Percentiles rank a stretch among this genome's conserved stretches.
These are phyloP conservation scores for Petasospora fabianii DNA, from an alignment of 1,139 yeast species.

Conservation along the genomic window DNA sequence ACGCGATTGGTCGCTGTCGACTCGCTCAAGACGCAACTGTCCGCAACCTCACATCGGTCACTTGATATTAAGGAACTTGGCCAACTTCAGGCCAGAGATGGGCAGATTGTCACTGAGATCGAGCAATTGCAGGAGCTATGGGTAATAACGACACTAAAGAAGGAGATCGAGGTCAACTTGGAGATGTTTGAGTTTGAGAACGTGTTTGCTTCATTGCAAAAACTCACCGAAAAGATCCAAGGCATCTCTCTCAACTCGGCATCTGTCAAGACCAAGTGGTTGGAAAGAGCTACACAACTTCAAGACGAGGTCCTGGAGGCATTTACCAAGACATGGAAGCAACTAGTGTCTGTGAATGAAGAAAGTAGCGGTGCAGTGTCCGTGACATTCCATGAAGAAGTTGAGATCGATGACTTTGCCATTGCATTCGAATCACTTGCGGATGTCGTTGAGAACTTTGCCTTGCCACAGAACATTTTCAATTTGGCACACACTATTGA, in stretches of 20 bases:
- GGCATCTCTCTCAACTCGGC: constrained; percentile 5
- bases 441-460: constrained; percentile 9
- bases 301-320: constrained; percentile 9
- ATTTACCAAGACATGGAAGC: background rate
- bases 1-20: constrained; percentile 8
- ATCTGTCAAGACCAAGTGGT: constrained; percentile 5
- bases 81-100: constrained; percentile 19
- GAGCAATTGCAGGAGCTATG: constrained; percentile 22
- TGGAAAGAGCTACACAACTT: constrained; percentile 12
- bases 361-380: constrained; percentile 10
- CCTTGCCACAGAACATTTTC: constrained; percentile 8
- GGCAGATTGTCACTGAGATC: constrained; percentile 17
- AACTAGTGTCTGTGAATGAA: constrained; percentile 15
- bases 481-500: constrained; percentile 19
- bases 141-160: constrained; percentile 22
- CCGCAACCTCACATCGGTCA: constrained; percentile 2
- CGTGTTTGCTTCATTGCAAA: constrained; percentile 19
- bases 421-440: constrained; percentile 15
- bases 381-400: constrained; percentile 15
- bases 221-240: constrained; percentile 14
- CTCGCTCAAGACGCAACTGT: constrained; percentile 7
- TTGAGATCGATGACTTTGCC: constrained; percentile 18
- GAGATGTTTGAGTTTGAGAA: constrained; percentile 25
- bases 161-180: constrained; percentile 24
- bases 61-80: constrained; percentile 15